Evolutionary conservation across 2,329 filamentous ascomycete genomes (phyloP), one percentile per base, ranked within the genome.

Genomic region (Rhynchosporium secalis): DNA sequence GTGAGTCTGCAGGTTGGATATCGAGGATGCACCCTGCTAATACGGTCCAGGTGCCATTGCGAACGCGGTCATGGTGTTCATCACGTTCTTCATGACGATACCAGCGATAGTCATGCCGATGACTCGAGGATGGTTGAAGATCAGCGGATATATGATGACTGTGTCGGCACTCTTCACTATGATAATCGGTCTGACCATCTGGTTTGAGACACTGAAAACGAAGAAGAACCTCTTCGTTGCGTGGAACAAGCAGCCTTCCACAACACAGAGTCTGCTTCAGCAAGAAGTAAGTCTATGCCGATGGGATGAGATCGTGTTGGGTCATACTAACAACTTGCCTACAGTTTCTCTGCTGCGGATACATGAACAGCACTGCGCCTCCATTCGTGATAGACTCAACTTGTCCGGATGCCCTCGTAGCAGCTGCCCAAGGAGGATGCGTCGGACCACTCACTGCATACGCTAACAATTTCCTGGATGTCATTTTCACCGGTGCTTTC

Each of bases 311-410:
- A 29, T n/a, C 33, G 4, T 20, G 13, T 31, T 2, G 29, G 26
- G 20, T 47, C 20, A 54, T 55, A 46, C 55, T 68, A 58, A 67
- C 58, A 65, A 69, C 3, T 36, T 62, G 71, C 3, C 29, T 62
- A 71, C 71, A 92, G 86, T 93, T 94, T 74, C 74, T 85, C 70
- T 95, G 91, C 83, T 95, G 91, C 70, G 91, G 91, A 65, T 95
- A 91, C 77, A 77, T 84, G 69, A 91, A 92, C 77, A 85, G 83
- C 74, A 88, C 86, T 4, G 81, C 84, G 12, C 88, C 89, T 10
- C 85, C 87, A 57, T 94, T 93, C 73, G 80, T 91, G 66, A 85
- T 83, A 61, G 87, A 93, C 70, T 67, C 75, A 5, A 84, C 82
- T 1, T 95, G 91, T 75, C 81, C 85, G 9, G 90, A 86, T 72